Evolutionary conservation across 441 rosid species (phyloP), one percentile per base, ranked within the genome.

Genomic region (Jatropha podagrica): DNA sequence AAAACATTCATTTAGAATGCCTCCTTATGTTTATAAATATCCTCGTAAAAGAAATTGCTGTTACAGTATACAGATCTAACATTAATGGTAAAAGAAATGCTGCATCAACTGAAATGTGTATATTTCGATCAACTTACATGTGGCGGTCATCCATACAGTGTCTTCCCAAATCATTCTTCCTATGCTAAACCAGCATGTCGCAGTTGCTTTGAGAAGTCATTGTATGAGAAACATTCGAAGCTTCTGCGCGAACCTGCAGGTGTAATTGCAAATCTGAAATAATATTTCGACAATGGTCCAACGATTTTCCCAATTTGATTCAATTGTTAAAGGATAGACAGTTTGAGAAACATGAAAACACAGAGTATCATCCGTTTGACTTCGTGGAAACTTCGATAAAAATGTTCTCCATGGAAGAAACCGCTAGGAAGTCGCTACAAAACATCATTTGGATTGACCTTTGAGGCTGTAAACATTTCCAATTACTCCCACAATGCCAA

Each of bases 381-480:
- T 46, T 32, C 1, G 32, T 51, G 27, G 42, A 77, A 76, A 54
- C 32, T 20, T 72, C 60, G 37, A 63, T 64, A 63, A 52, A 40
- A 20, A 10, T 69, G 37, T 44, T 23, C 51, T 70, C 18, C 42
- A 13, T 17, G 40, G 44, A 74, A 23, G 44, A 74, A 37, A 65
- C 27, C 23, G 63, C 59, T 54, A 9, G 14, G 4, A 42, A 46
- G 72, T 37, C 26, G 3, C 32, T 14, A 10, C 49, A 38, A 40
- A 46, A 23, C 55, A 58, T 87, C 85, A 92, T 61, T 84, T 84
- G 18, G 91, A 83, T 74, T 85, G 78, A 78, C 84, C 83, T 80
- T 76, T 60, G 69, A 95, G 64, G 80, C 93, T 86, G 77, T 89
- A 96, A 67, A 95, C 74, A 74, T 95, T 92, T 59, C 98, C 96